Evolutionary conservation across 306 rosid species (phyloP), one percentile per base, ranked within the genome.

Genomic region (Quercus glauca): DNA sequence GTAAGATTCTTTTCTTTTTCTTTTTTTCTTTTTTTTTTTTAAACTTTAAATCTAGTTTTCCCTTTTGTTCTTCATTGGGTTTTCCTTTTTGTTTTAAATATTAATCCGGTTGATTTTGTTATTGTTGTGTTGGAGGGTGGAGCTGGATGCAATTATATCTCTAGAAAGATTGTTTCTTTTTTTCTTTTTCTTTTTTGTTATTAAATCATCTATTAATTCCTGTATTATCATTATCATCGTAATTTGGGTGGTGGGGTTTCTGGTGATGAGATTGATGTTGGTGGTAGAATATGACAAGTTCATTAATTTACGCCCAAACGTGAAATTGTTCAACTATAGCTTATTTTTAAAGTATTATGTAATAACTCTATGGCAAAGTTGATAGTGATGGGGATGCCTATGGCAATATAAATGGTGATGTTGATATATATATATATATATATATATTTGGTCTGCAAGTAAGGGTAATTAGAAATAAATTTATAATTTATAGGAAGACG

Each of bases 1-100:
- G 92, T 88, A 68, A 67, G 78, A 64, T 35, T 73, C 13, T 57
- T 5, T 4, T 20, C 19, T 17, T n/a, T 17, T 23, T 17, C 9
- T 18, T 3, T 65, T 19, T 7, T 19, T 45, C 4, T 71, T 28
- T 9, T 12, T 7, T 17, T n/a, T n/a, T n/a, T n/a, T n/a, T n/a
- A n/a, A n/a, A 10, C 35, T 11, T 5, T 4, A 20, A 49, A 12
- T 21, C 11, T 63, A 15, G 45, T 41, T 41, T 41, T 41, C 45
- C 11, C 45, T 41, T 41, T 41, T 6, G 21, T 19, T 1, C n/a
- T 29, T 64, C 12, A 15, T 64, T 64, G 45, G 69, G 69, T 11
- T 41, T 41, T 7, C 3, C 45, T 41, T 41, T 41, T 41, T 41
- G 12, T 41, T 41, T 41, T 41, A 61, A 31, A 29, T 31, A 64